These are phyloP conservation scores for Aspergillus sp. DNA, from an alignment of 2,329 filamentous ascomycete species.

Conservation along the genomic window DNA sequence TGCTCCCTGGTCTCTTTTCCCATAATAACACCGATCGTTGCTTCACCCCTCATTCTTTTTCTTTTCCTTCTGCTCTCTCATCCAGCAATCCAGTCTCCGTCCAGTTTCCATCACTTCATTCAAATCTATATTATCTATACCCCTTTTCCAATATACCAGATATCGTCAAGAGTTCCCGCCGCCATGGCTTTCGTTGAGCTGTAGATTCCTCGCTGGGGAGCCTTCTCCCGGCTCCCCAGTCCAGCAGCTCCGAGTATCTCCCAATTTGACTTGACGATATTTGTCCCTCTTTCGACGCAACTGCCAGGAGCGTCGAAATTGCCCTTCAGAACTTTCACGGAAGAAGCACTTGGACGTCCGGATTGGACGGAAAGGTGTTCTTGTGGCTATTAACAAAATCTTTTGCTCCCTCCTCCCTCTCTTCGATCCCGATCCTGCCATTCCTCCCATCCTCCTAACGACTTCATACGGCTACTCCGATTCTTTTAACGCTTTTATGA, in stretches of 20 bases:
- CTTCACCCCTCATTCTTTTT: constrained; percentile 20
- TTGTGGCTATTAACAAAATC: constrained; percentile 19
- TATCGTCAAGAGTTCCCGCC: constrained; percentile 71
- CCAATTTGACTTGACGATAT: constrained; percentile 50
- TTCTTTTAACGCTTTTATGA: constrained; percentile 16
- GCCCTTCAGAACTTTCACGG: constrained; percentile 43
- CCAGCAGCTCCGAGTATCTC: constrained; percentile 79
- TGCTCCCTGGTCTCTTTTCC: constrained; percentile 21
- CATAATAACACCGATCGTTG: constrained; percentile 14
- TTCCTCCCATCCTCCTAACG: constrained; percentile 13
- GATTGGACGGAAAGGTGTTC: constrained; percentile 38
- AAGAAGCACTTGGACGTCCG: constrained; percentile 40
- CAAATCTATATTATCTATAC: constrained; percentile 13
- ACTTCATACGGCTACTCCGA: constrained; percentile 11
- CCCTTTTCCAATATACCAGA: constrained; percentile 40
- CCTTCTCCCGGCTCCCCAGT: constrained; percentile 66
- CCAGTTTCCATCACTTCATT: constrained; percentile 10
- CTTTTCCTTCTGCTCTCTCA: constrained; percentile 12
- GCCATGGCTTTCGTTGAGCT: constrained; percentile 79
- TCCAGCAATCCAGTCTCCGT: constrained; percentile 15
- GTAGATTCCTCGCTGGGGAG: constrained; percentile 84
- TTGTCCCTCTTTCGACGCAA: constrained; percentile 54
- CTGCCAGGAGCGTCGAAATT: constrained; percentile 60
- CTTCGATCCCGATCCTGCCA: constrained; percentile 15
- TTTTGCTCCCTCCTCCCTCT: constrained; percentile 12